These are phyloP conservation scores for Ambrosiella xylebori DNA, from an alignment of 2,329 filamentous ascomycete species.

Conservation along the genomic window DNA sequence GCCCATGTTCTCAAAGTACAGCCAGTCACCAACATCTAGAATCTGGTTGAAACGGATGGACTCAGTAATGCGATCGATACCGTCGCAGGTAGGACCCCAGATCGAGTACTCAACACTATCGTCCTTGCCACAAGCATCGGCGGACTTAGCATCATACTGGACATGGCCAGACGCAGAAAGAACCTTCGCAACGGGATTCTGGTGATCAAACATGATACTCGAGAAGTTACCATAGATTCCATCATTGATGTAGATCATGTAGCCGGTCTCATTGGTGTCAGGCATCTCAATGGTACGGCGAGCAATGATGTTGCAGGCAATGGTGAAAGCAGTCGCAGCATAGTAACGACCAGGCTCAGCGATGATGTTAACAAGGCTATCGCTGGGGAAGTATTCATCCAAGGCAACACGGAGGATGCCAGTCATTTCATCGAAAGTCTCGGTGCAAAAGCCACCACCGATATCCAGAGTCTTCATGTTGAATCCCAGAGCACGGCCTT, in stretches of 20 bases:
- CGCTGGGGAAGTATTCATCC: conserved; percentile 71
- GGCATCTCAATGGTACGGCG: conserved; percentile 73
- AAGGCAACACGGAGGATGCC: conserved; percentile 60
- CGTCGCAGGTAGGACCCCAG: conserved; percentile 96
- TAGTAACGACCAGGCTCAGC: conserved; percentile 96
- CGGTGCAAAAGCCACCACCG: conserved; percentile 79
- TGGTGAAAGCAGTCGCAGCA: conserved; percentile 78
- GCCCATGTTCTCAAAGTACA: conserved; percentile 98
- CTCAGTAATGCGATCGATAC: conserved; percentile 84
- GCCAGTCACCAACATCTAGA: conserved; percentile 87
- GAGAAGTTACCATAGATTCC: conserved; percentile 97
- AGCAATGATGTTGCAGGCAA: conserved; percentile 91
- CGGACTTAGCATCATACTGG: conserved; percentile 37
- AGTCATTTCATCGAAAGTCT: conserved; percentile 86
- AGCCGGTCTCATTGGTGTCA: conserved; percentile 46
- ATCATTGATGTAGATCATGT: conserved; percentile 97
- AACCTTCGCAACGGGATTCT: conserved; percentile 72
- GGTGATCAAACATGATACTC: conserved; percentile 98
- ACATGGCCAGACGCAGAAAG: conserved; percentile 45
- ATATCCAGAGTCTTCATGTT: conserved; percentile 78
- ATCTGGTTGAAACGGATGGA: conserved; percentile 60
- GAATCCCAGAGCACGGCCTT: conserved; percentile 60
- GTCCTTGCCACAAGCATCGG: conserved; percentile 24
- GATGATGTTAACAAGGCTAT: conserved; percentile 60
- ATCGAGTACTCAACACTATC: conserved; percentile 68